A percentile compares a stretch with the other conserved stretches of the same genome.
Conservation (phyloP, 495 filamentous ascomycete genomes). For the Neurospora terricola region DNA sequence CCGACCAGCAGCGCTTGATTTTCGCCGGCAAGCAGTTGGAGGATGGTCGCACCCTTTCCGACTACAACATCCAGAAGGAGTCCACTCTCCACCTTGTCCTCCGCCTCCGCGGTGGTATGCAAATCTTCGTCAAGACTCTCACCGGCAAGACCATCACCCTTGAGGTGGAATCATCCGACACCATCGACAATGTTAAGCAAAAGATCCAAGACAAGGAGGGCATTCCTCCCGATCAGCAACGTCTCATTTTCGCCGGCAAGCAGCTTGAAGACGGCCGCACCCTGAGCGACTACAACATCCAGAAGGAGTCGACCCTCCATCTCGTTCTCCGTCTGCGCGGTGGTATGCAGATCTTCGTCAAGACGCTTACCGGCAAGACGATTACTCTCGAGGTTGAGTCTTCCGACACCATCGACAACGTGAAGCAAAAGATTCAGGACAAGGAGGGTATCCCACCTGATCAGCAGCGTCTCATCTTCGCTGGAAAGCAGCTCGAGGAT, state of each 20-base stretch:
- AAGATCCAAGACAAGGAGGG: conserved; percentile 90
- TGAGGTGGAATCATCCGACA: conserved; percentile 92
- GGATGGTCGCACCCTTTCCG: conserved; percentile 89
- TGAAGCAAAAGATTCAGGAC: conserved; percentile 93
- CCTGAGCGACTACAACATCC: conserved; percentile 95
- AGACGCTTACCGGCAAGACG: conserved; percentile 80
- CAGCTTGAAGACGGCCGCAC: conserved; percentile 75
- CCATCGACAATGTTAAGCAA: conserved; percentile 88
- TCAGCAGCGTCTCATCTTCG: conserved; percentile 98
- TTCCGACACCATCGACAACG: conserved; percentile 90
- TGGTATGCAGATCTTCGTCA: conserved; percentile 94
- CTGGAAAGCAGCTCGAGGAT: conserved; percentile 72
- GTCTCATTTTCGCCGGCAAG: conserved; percentile 95
- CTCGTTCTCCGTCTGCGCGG: conserved; percentile 94
- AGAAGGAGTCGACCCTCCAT: conserved; percentile 96
- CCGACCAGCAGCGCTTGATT: conserved; percentile 96
- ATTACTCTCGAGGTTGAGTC: conserved; percentile 88
- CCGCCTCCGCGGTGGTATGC: conserved; percentile 97
- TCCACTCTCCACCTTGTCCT: conserved; percentile 92
- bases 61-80: conserved; percentile 99
- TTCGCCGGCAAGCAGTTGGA: conserved; percentile 98
- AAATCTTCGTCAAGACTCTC: conserved; percentile 85
- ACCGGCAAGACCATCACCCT: conserved; percentile 98
- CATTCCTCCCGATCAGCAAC: conserved; percentile 89
- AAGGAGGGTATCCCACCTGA: conserved; percentile 99